Percentiles rank a stretch among this genome's conserved stretches.
Evolutionary conservation across 2,329 filamentous ascomycete genomes (phyloP).

Genomic region (Sporothrix mexicana): DNA sequence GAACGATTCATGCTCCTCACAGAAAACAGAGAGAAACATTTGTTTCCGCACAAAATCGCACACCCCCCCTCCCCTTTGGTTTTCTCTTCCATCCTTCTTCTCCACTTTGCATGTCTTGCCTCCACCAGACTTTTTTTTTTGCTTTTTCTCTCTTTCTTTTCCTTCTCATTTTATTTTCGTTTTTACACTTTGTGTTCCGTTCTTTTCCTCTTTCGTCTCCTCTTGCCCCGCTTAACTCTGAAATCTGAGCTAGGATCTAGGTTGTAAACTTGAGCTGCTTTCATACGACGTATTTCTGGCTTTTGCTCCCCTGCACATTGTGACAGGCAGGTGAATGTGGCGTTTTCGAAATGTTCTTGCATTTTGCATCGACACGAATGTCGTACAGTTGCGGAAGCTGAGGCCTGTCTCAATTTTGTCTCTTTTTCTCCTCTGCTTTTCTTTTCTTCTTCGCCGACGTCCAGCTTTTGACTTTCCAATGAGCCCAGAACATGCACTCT

Average conservation of each 20-base stretch:
- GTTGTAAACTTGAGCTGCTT: neutral
- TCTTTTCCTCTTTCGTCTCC: conserved; percentile 19
- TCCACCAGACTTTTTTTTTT: neutral
- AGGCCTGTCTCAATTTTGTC: neutral
- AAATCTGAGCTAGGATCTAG: conserved; percentile 27
- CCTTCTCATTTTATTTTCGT: conserved; percentile 1
- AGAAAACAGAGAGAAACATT: neutral
- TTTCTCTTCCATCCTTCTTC: conserved; percentile 14
- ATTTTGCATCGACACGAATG: conserved; percentile 5
- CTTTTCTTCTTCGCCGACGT: neutral
- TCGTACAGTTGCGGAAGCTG: conserved; percentile 10
- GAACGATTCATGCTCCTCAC: neutral
- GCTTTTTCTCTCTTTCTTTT: conserved; percentile 9
- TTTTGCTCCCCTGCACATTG: neutral
- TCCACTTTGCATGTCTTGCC: neutral
- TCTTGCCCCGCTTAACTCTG: neutral
- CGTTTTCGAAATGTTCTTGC: neutral
- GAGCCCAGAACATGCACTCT: neutral
- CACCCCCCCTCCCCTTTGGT: neutral
- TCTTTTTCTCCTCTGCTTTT: neutral
- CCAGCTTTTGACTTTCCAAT: too few relatives aligned
- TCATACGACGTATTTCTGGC: too few relatives aligned
- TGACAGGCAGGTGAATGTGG: conserved; percentile 4
- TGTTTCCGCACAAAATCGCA: neutral
- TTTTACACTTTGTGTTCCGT: conserved; percentile 21